Evolutionary conservation across 345 rosid genomes (phyloP).

Genomic region (Chamaenerion angustifolium): DNA sequence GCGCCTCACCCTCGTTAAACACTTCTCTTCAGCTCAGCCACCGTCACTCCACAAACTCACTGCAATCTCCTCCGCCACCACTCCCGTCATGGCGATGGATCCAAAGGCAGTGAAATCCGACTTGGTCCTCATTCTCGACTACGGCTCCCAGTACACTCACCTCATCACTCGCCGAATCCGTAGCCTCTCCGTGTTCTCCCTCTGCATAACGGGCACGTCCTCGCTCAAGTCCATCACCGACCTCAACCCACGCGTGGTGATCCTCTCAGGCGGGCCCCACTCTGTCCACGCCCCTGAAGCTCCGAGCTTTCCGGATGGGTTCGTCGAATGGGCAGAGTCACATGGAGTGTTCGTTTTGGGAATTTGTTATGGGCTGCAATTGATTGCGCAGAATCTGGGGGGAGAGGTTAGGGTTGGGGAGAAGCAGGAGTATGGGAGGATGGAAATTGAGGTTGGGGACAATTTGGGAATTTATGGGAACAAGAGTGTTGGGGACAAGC

Average conservation of each 20-base stretch:
- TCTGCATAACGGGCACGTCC: slow-evolving; percentile 82
- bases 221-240: slow-evolving; percentile 43
- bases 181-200: slow-evolving; percentile 67
- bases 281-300: slow-evolving; percentile 62
- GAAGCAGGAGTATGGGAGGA: slow-evolving; percentile 86
- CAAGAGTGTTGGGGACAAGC: slow-evolving; percentile 47
- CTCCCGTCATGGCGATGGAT: slow-evolving; percentile 12
- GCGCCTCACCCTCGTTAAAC: neutral
- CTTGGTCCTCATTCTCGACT: slow-evolving; percentile 74
- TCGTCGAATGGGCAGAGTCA: slow-evolving; percentile 55
- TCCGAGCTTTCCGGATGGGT: slow-evolving; percentile 62
- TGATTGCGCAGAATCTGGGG: slow-evolving; percentile 75
- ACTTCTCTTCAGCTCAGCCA: neutral
- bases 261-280: slow-evolving; percentile 96
- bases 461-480: slow-evolving; percentile 47
- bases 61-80: neutral
- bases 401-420: slow-evolving; percentile 66
- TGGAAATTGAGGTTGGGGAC: slow-evolving; percentile 69
- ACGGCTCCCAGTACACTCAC: slow-evolving; percentile 87
- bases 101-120: slow-evolving; percentile 42
- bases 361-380: slow-evolving; percentile 79
- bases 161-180: slow-evolving; percentile 88
- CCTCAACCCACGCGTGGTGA: slow-evolving; percentile 55
- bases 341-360: slow-evolving; percentile 57
- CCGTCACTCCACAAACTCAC: slow-evolving; percentile 5